Base-by-base conservation (phyloP, 2,329 filamentous ascomycete genomes). In the Sporothrix protearum region DNA sequence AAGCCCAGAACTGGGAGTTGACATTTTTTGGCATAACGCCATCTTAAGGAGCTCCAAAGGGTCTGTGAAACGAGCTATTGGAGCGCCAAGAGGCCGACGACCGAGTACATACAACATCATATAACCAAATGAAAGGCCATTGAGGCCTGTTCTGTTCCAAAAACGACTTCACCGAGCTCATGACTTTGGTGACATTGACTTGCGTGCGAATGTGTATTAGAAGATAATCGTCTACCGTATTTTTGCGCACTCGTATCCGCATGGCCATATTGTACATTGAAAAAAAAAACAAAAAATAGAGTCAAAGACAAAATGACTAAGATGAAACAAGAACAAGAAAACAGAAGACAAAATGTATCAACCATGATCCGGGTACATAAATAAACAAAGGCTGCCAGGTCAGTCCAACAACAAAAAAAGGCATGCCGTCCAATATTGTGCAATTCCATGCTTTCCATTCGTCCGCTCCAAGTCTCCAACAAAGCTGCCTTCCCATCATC, bases 51-150 rank as follows among this genome's bases (percentile, higher is more conserved):
- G 63, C 25, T n/a, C 19, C 42, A 4, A 12, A 14, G 63, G 6
- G 30, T 66, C 42, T 68, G 64, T 36, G 45, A 53, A 68, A 36
- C 9, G 64, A 47, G 7, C 6, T 47, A 12, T 3, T 3, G 47
- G 30, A 22, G 19, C 28, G 36, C n/a, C 28, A 53, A 22, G 25
- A 51, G 19, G 45, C 9, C 22, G 33, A 53, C 59, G 25, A 28
- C 36, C 28, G 64, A 68, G 64, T 68, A 53, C 64, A 68, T 68
- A 68, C 64, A 36, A 22, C 16, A 22, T 7, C 45, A 68, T 33
- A 68, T 53, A 68, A n/a, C 39, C 33, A 39, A 68, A 51, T 68
- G 9, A 19, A 53, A 16, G 12, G 22, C 8, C 59, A 28, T 28
- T 45, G 59, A 16, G 19, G 36, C 42, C 36, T 45, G 14, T 64